Evolutionary conservation across 352 stramenopile species (phyloP), one percentile per base, ranked within the genome.

Genomic region (Globisporangium perplexum): DNA sequence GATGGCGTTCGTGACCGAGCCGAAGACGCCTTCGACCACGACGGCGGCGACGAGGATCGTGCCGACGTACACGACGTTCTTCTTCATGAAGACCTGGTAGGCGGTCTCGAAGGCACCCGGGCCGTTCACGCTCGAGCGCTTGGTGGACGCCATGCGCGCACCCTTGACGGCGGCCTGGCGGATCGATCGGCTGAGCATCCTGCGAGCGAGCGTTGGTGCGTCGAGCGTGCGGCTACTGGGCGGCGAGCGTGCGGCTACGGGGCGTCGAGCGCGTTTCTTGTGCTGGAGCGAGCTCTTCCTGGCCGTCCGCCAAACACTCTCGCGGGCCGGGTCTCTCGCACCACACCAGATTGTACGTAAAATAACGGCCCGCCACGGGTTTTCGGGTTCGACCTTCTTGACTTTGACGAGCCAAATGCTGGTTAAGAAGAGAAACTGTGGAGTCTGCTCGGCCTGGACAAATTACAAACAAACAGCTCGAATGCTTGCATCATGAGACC

Each of bases 51-150:
- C 61, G 46, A 94, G 59, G 54, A 94, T 73, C 46, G 81, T 87
- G 39, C 77, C 80, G 48, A 94, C 72, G 72, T 94, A 94, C 33
- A 78, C 80, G 26, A 84, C 63, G 62, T 89, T 82, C 68, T 69
- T 86, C 71, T 88, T 89, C 77, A 92, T 89, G 69, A 94, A 84
- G 35, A 69, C 44, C 53, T 82, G 73, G 74, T 94, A 94, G 47
- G 81, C 54, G 39, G 48, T 59, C 55, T 92, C 70, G 28, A 91
- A 43, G 23, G 65, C 55, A 42, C 83, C 82, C 47, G 85, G 83
- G 57, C 83, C 83, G 67, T 90, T 90, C 33, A 91, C 55, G 28
- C 81, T 91, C 39, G 83, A 90, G 50, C 54, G 66, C 71, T 93
- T 93, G 39, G 77, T 86, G 45, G 71, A 74, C 46, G 59, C 68